Base-by-base conservation (phyloP, 306 rosid genomes). In the Pyrus betulifolia region DNA sequence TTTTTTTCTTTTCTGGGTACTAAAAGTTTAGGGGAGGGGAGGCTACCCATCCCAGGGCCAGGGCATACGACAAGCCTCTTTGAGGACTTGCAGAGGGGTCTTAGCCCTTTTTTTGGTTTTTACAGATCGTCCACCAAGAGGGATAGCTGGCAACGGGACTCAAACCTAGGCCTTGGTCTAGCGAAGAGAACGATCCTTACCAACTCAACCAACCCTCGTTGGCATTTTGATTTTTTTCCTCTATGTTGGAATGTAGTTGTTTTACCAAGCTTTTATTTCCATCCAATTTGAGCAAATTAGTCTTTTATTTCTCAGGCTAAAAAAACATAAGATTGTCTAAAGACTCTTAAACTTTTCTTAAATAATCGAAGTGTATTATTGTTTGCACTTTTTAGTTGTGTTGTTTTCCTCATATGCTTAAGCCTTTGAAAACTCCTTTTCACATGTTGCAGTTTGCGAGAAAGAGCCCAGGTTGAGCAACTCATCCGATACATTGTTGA, bases 391-490 rank as follows among this genome's bases (percentile, higher is more conserved):
- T 31, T 45, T 58, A 17, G 65, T 58, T 6, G 18, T 45, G 3
- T 21, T 27, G 19, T 59, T 35, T 67, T 35, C 11, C 13, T 25
- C 49, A 15, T 42, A 23, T 40, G 54, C 77, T 67, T 52, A 25
- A 42, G 21, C 72, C 15, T 69, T n/a, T 40, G 25, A 42, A 71
- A 71, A 31, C 15, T 38, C 23, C 33, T 54, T 55, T 58, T 72
- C 71, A 25, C 40, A 9, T 27, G 18, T 79, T 82, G 79, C 86
- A 96, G 99, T 88, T 87, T 96, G 90, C 88, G 97, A 80, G 93
- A 82, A 77, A 96, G 80, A 84, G 59, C 80, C 49, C 99, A 89
- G 87, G 96, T 96, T 82, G 96, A 96, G 80, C 93, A 89, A 69
- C 86, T 96, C 73, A 79, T 96, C 62, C 85, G 81, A 54, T 96